Evolutionary conservation across 2,329 filamentous ascomycete species (phyloP).

Genomic region (Dothistroma pini): DNA sequence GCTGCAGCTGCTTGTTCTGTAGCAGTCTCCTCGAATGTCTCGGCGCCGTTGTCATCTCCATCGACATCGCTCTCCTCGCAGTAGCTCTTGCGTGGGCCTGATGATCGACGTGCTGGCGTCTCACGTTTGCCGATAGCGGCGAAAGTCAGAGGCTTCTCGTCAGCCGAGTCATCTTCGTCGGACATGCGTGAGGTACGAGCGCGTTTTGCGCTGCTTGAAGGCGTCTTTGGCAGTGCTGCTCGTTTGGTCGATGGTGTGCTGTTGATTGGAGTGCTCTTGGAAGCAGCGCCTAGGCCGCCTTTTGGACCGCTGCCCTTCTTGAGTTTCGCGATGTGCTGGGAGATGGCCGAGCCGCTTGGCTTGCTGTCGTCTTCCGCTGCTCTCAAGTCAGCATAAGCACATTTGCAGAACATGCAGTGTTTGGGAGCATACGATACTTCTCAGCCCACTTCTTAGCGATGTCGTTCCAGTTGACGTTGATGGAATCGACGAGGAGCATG

Average conservation of each 20-base stretch:
- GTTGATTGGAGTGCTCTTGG: slow-evolving; percentile 4
- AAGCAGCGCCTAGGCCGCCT: slow-evolving; percentile 3
- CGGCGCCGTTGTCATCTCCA: neutral
- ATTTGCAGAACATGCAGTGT: too few species aligned
- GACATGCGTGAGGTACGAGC: slow-evolving; percentile 18
- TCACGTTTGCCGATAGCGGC: slow-evolving; percentile 15
- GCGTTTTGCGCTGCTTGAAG: slow-evolving; percentile 14
- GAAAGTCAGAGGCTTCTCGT: slow-evolving; percentile 17
- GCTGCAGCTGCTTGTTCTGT: neutral
- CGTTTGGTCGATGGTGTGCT: slow-evolving; percentile 10
- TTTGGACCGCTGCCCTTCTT: slow-evolving; percentile 12
- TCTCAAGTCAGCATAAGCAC: slow-evolving; percentile 5
- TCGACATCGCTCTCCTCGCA: slow-evolving; percentile 8
- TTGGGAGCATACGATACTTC: slow-evolving; percentile 14
- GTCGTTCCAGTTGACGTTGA: slow-evolving; percentile 19
- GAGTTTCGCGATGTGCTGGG: slow-evolving; percentile 23
- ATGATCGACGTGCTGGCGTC: slow-evolving; percentile 16
- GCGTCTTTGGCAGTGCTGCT: slow-evolving; percentile 12
- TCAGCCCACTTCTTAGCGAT: slow-evolving; percentile 16
- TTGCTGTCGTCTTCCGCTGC: slow-evolving; percentile 15
- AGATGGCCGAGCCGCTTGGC: slow-evolving; percentile 22
- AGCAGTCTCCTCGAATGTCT: neutral
- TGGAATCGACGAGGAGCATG: slow-evolving; percentile 21
- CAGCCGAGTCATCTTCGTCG: slow-evolving; percentile 28
- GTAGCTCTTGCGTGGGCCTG: slow-evolving; percentile 9